Evolutionary conservation across 2,329 filamentous ascomycete genomes (phyloP), one percentile per base, ranked within the genome.

Genomic region (Dichotomopilus funicola): DNA sequence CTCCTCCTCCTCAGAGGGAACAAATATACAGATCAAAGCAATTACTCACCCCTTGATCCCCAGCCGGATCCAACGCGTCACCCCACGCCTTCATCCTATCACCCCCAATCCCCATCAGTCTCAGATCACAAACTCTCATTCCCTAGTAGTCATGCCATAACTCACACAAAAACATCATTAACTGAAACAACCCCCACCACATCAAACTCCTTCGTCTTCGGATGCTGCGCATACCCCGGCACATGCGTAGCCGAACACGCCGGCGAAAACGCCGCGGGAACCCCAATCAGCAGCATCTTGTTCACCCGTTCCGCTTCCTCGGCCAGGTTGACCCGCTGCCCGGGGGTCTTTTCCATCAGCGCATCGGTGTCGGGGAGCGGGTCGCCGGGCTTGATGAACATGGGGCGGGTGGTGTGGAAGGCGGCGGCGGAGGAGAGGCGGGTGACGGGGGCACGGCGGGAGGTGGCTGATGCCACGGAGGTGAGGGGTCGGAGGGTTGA

Each of bases 131-230:
- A 34, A 13, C 35, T 40, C 11, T 11, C 11, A 37, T 44, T n/a
- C 41, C 10, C 33, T 19, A 36, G 11, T 12, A 34, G 38, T 9
- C 2, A 13, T 9, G 36, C 36, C 37, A 44, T 47, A 7, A 74
- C 88, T 73, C 78, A 95, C 88, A 96, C 91, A 70, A 96, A 96
- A 19, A 91, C 83, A 70, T 97, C 92, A 70, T 97, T 97, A 68
- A 96, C 91, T 12, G 88, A 85, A 55, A 97, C 84, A 42, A 97
- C 89, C 67, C 95, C 95, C 46, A 96, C 88, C 66, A 87, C 79
- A 49, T 91, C 91, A 35, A 88, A 89, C 58, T 86, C 78, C 74
- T 88, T 88, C 64, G 95, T 79, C 70, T 86, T 83, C 54, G 86
- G 79, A 68, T 89, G 87, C 67, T 83, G 85, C 71, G 96, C 87